These are phyloP conservation scores for Polygonum maritimum DNA, from an alignment of 148 eudicot species.

Conservation along the genomic window DNA sequence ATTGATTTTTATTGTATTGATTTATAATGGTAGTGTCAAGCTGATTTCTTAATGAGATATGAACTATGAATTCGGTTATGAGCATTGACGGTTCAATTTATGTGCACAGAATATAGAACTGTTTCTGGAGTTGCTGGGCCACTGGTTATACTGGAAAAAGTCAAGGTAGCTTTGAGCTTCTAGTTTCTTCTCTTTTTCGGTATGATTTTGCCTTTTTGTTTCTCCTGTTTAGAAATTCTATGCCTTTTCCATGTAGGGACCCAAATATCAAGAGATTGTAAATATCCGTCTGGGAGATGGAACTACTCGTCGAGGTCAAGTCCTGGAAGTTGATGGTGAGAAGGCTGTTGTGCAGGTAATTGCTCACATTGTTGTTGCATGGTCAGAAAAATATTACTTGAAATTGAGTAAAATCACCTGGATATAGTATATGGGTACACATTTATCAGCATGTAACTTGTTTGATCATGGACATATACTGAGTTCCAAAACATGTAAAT, in stretches of 20 bases:
- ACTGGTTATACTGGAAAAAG: conserved; percentile 73
- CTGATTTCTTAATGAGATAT: not conserved
- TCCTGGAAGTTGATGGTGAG: conserved; percentile 80
- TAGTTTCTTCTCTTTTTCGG: not conserved
- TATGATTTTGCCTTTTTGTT: not conserved
- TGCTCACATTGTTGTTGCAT: not conserved
- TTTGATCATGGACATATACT: not conserved
- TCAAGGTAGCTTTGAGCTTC: conserved; percentile 37
- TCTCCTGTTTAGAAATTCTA: not conserved
- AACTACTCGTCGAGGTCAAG: conserved; percentile 68
- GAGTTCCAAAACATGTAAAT: not conserved
- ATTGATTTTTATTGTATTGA: not conserved
- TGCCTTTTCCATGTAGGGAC: conserved; percentile 38
- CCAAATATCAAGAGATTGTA: conserved; percentile 73
- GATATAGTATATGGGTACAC: not conserved
- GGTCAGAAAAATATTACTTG: not conserved
- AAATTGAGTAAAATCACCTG: not conserved
- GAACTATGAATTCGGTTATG: not conserved
- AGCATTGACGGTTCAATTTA: not conserved
- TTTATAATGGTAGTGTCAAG: not conserved
- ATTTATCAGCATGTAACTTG: not conserved
- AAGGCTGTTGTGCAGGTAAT: conserved; percentile 78
- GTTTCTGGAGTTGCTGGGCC: conserved; percentile 91
- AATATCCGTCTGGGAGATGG: conserved; percentile 82
- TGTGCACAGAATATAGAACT: conserved; percentile 56